Evolutionary conservation across 2,329 filamentous ascomycete genomes (phyloP), one percentile per base, ranked within the genome.

Genomic region (Bipolaris zeicola): DNA sequence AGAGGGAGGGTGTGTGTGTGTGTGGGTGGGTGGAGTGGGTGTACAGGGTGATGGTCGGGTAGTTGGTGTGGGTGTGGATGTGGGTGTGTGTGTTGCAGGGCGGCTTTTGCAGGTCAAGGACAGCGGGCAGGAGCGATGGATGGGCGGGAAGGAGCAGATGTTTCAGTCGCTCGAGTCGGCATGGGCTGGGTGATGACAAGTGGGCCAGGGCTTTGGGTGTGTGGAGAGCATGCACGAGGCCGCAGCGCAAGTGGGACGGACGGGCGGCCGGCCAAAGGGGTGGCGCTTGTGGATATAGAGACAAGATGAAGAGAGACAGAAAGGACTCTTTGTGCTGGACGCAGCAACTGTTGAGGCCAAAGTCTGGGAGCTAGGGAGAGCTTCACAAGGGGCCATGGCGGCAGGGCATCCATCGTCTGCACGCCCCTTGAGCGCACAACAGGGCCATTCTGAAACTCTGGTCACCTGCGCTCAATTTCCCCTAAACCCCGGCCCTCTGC

Each of bases 121-220:
- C 38, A 31, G 28, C 20, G 41, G 57, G 57, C 57, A 60, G 55
- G 57, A 62, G 62, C 45, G 49, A 57, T 62, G 60, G 60, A 52
- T 53, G 61, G 56, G 52, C 58, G 63, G 59, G 57, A 56, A 63
- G 61, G 58, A 62, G 63, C 63, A 64, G 57, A 50, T 59, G 63
- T 66, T 66, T 66, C 63, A 66, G 63, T 51, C 52, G 43, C 55
- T 38, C 50, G 42, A 39, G 49, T 52, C 54, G 50, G 49, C 28
- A 38, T 52, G 42, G 48, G 38, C 48, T 56, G 48, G 43, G 8
- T 33, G 47, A 20, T 33, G 16, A 39, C 26, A 43, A 38, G 44
- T 50, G 41, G 43, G 49, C 43, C 49, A 45, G 49, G 48, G 49
- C 24, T 24, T 36, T 36, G 49, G 48, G 49, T 18, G 31, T 33